phyloP scores from a whole-genome alignment of 177 flowering plant genomes.

The Vitis hybrid region DNA sequence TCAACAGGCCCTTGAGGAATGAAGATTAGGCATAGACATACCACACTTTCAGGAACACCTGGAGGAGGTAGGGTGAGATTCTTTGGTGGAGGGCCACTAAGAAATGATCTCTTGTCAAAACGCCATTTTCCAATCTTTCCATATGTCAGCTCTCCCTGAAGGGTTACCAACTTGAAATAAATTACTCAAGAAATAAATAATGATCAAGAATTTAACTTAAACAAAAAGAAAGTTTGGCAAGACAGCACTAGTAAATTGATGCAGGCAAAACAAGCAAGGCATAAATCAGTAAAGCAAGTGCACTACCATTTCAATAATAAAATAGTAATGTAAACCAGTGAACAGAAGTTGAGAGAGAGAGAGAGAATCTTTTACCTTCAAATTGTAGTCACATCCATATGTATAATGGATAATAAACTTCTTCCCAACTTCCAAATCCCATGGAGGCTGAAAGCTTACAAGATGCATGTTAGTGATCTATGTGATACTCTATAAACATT shows the following conservation, averaged over 20 bases:
- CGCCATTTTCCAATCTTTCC: conserved; percentile 95
- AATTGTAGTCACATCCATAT: conserved; percentile 83
- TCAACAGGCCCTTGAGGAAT: not conserved
- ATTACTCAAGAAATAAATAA: not conserved
- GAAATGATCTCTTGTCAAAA: conserved; percentile 90
- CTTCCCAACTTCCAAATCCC: conserved; percentile 60
- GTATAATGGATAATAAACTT: conserved; percentile 85
- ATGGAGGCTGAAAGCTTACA: conserved; percentile 70
- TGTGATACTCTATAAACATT: not conserved
- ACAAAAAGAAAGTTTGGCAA: not conserved
- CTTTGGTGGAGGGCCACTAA: conserved; percentile 76
- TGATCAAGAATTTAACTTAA: too few species aligned
- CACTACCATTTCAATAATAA: too few species aligned
- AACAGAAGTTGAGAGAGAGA: too few species aligned
- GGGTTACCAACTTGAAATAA: conserved; percentile 1
- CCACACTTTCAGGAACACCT: conserved; percentile 99
- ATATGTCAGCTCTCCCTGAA: conserved; percentile 87
- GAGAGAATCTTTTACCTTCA: conserved; percentile 53
- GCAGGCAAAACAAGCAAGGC: too few species aligned
- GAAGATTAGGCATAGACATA: conserved; percentile 33
- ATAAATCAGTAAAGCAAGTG: too few species aligned
- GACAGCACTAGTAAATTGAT: too few species aligned
- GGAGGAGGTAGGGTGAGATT: conserved; percentile 87
- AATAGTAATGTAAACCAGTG: too few species aligned
- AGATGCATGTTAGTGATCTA: too few species aligned